Conservation (phyloP, 2,329 filamentous ascomycete genomes). For the Sporothrix phasma region DNA sequence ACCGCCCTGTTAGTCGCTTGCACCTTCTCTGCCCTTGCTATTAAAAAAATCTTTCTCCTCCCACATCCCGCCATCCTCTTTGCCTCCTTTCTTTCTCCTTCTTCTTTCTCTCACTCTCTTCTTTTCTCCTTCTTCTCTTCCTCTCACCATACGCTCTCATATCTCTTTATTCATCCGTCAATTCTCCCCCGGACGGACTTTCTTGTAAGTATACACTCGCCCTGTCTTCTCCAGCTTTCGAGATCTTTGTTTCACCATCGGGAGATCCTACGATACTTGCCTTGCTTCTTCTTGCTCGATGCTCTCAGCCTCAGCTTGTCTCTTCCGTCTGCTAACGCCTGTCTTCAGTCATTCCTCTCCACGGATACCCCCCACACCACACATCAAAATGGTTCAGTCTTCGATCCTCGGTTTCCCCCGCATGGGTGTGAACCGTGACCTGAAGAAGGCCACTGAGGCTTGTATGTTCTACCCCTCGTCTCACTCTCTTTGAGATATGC, state of each 20-base stretch:
- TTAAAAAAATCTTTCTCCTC: slow-evolving; percentile 13
- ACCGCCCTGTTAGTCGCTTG: slow-evolving; percentile 14
- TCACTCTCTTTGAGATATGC: neutral
- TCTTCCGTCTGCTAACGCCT: neutral
- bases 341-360: slow-evolving; percentile 4
- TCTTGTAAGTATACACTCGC: slow-evolving; percentile 5
- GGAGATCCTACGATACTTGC: neutral
- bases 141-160: slow-evolving; percentile 3
- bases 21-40: neutral
- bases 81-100: slow-evolving; percentile 14
- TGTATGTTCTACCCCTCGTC: slow-evolving; percentile 44
- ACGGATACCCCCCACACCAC: slow-evolving; percentile 11
- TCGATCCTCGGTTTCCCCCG: slow-evolving; percentile 96
- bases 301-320: neutral
- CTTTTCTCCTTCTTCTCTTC: neutral
- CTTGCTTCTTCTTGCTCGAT: neutral
- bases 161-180: slow-evolving; percentile 12
- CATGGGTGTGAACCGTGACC: slow-evolving; percentile 96
- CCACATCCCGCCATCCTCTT: slow-evolving; percentile 2
- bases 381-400: slow-evolving; percentile 51
- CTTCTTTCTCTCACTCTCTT: slow-evolving; percentile 11
- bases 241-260: neutral
- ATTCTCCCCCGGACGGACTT: slow-evolving; percentile 11
- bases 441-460: slow-evolving; percentile 99
- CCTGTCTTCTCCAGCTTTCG: neutral